Evolutionary conservation across 2,329 filamentous ascomycete genomes (phyloP), one percentile per base, ranked within the genome.

Genomic region (Neoscytalidium dimidiatum): DNA sequence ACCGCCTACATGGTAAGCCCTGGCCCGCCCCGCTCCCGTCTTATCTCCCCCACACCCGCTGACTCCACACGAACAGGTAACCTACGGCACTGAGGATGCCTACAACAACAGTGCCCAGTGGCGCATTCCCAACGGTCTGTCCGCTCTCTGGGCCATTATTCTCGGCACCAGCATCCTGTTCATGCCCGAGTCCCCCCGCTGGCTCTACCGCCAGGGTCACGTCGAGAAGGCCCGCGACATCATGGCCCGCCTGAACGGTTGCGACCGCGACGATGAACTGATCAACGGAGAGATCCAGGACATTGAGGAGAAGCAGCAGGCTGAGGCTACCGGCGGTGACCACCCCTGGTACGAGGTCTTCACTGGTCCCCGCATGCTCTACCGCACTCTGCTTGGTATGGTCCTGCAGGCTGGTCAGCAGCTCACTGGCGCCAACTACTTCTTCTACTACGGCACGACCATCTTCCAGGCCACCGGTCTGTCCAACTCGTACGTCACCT

Each of bases 351-450:
- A 91, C 67, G 88, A 91, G 70, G 85, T 87, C 70, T 82, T 92
- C 69, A 84, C 85, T 64, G 81, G 84, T 68, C 89, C 88, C 70
- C 88, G 87, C 68, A 92, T 91, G 83, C 69, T 85, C 5, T 87
- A 90, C 74, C 84, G 89, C 31, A 88, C 86, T 0, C 53, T 86
- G 0, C 81, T 91, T 0, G 88, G 17, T 35, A 65, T 65, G 64
- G 38, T 56, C 28, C 82, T 91, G 1, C 87, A 90, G 75, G 84
- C 86, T 46, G 84, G 88, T 4, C 88, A 91, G 74, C 89, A 91
- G 72, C 79, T 91, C 2, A 90, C 88, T 0, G 89, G 89, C 33
- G 86, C 85, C 66, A 89, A 89, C 77, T 90, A 87, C 77, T 89
- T 87, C 79, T 89, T 90, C 75, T 81, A 81, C 72, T 82, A 82